Base-by-base conservation (phyloP, 345 rosid species). In the Odontarrhena argentea region DNA sequence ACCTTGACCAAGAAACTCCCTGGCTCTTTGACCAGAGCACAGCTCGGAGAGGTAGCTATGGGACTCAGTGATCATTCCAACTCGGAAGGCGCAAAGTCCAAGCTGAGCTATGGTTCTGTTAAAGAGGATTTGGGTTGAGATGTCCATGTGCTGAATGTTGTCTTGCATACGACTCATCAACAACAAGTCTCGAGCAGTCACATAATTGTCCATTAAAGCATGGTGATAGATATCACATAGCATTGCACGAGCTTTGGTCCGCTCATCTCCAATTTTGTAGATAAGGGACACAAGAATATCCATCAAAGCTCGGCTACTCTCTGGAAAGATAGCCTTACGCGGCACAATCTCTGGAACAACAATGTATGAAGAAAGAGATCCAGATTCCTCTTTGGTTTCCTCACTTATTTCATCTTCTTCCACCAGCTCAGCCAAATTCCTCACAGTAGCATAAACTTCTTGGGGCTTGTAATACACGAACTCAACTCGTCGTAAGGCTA, bases 241-340 rank as follows among this genome's bases (percentile, higher is more conserved):
- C 98, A 93, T 85, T 7, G 98, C 97, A 22, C 97, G 96, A 2
- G 98, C 98, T 78, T 87, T 91, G 22, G 98, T 93, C 55, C 98
- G 78, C 70, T 93, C 98, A 82, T 93, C 98, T 52, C 98, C 97
- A 75, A 73, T 52, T 77, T 77, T 82, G 85, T 93, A 93, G 47
- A 93, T 93, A 44, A 93, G 95, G 25, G 95, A 83, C 30, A 86
- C 97, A 36, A 93, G 84, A 69, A 57, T 60, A 76, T 93, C 97
- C 96, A 93, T 88, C 87, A 91, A 73, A 30, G 85, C 73, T 77
- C 98, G 84, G 83, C 96, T 82, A 71, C 76, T 84, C 69, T 91
- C 97, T 22, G 87, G 92, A 69, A 91, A 91, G 36, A 87, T 78
- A 45, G 96, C 96, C 78, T 88, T 93, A 56, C 98, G 84, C 37